These are phyloP conservation scores for Torulaspora quercuum DNA, from an alignment of 805 yeast genomes.

Conservation along the genomic window DNA sequence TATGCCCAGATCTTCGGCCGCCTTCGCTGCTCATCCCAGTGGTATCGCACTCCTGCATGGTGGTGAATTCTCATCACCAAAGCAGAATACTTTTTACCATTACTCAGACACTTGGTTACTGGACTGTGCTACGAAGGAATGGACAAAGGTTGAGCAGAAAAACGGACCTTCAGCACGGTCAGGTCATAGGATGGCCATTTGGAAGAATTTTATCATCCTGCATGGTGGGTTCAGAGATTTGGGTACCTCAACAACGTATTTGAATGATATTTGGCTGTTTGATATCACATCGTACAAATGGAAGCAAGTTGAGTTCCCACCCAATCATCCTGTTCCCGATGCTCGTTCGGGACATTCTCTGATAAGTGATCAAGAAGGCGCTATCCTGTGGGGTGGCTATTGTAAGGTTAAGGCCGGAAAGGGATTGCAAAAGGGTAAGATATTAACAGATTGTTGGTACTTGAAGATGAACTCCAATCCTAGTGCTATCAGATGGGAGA, in stretches of 20 bases:
- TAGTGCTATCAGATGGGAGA: constrained; percentile 72
- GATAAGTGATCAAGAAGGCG: constrained; percentile 76
- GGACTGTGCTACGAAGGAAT: constrained; percentile 79
- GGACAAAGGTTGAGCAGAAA: constrained; percentile 80
- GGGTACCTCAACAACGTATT: constrained; percentile 76
- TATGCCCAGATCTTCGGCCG: constrained; percentile 88
- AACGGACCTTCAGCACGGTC: constrained; percentile 81
- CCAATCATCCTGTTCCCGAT: constrained; percentile 77
- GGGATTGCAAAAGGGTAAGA: constrained; percentile 88
- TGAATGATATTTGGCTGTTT: constrained; percentile 87
- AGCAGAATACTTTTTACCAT: constrained; percentile 92
- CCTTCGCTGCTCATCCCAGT: constrained; percentile 88
- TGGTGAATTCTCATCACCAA: constrained; percentile 96
- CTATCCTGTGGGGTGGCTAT: constrained; percentile 87
- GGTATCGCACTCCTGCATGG: constrained; percentile 87
- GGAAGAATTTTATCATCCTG: constrained; percentile 86
- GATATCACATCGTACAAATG: constrained; percentile 87
- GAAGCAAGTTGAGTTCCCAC: constrained; percentile 85
- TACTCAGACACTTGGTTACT: constrained; percentile 95
- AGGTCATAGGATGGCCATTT: constrained; percentile 84
- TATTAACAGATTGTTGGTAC: constrained; percentile 80
- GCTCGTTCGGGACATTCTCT: constrained; percentile 92
- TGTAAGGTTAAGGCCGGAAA: constrained; percentile 87
- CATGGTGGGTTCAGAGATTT: constrained; percentile 93
- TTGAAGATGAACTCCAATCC: constrained; percentile 84